Conservation (phyloP, 345 rosid species). For the Rhizophora apiculata region DNA sequence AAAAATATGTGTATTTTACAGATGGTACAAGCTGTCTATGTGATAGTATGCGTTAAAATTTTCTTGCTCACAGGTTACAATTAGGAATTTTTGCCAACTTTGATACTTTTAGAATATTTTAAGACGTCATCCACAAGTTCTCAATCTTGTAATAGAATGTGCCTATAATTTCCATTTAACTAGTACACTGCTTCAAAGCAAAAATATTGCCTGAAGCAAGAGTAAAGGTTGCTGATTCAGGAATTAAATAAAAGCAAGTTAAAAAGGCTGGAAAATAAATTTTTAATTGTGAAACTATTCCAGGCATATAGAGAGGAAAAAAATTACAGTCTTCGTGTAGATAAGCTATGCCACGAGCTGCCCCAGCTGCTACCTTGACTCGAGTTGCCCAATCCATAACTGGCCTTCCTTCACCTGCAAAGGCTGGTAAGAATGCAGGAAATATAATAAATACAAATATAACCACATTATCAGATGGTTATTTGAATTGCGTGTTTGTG, state of each 20-base stretch:
- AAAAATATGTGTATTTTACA: too few species aligned
- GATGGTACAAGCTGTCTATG: too few species aligned
- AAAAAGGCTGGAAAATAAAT: not conserved
- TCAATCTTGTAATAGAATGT: not conserved
- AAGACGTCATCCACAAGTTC: too few species aligned
- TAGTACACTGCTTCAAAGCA: not conserved
- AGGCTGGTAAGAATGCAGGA: slow-evolving; percentile 11
- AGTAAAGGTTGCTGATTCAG: not conserved
- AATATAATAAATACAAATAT: not conserved
- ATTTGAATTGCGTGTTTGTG: too few species aligned
- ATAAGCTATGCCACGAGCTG: slow-evolving; percentile 97
- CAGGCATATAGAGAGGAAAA: slow-evolving; percentile 21
- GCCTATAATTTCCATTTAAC: slow-evolving; percentile 9
- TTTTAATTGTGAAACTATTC: not conserved
- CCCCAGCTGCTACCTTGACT: slow-evolving; percentile 88
- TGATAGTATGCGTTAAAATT: too few species aligned
- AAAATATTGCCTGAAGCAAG: not conserved
- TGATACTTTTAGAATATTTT: too few species aligned
- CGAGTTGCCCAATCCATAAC: slow-evolving; percentile 85
- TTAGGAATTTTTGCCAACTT: too few species aligned
- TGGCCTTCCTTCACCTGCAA: slow-evolving; percentile 65
- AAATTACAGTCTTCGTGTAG: slow-evolving; percentile 95
- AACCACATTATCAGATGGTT: not conserved
- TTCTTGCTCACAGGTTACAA: too few species aligned
- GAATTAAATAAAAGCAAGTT: not conserved